Percentiles rank a stretch among this genome's conserved stretches.
Evolutionary conservation across 129 eudicot species (phyloP).

Genomic region (Mikania micrantha): DNA sequence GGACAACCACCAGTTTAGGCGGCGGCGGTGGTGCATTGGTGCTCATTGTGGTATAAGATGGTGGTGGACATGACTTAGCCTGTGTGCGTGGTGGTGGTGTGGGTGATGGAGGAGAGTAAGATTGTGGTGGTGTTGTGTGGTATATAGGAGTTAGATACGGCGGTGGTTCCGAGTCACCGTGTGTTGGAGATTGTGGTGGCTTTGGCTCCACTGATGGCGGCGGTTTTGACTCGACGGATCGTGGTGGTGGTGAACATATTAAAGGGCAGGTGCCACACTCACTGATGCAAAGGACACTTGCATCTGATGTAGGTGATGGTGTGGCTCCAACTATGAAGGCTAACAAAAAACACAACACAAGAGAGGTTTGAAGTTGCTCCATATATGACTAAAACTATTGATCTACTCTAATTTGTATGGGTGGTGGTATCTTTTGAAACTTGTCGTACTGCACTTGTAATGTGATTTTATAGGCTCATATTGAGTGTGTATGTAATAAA

Average conservation of each 20-base stretch:
- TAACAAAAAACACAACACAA: constrained; percentile 13
- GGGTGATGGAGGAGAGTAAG: constrained; percentile 12
- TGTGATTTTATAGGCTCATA: constrained; percentile 26
- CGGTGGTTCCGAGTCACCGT: constrained; percentile 32
- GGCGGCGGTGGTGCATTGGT: constrained; percentile 33
- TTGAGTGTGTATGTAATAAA: constrained; percentile 14
- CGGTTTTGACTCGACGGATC: constrained; percentile 10
- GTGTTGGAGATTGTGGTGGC: constrained; percentile 26
- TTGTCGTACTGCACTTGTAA: constrained; percentile 15
- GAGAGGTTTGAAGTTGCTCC: constrained; percentile 16
- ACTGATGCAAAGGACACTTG: constrained; percentile 48
- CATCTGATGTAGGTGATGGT: constrained; percentile 25
- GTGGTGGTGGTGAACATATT: constrained; percentile 65
- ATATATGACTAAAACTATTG: background rate
- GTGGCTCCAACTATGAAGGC: constrained; percentile 15
- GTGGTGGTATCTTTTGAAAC: constrained; percentile 16
- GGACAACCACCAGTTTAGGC: constrained; percentile 27
- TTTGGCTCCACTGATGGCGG: constrained; percentile 26
- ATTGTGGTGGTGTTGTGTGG: constrained; percentile 27
- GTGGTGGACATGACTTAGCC: constrained; percentile 40
- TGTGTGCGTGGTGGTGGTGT: constrained; percentile 15
- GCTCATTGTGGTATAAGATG: constrained; percentile 25
- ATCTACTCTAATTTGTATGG: constrained; percentile 19
- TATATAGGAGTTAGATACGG: constrained; percentile 30
- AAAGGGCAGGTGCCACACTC: constrained; percentile 73